Conservation (phyloP, 371 early-diverging fungal genomes). For the Parasitella parasitica region DNA sequence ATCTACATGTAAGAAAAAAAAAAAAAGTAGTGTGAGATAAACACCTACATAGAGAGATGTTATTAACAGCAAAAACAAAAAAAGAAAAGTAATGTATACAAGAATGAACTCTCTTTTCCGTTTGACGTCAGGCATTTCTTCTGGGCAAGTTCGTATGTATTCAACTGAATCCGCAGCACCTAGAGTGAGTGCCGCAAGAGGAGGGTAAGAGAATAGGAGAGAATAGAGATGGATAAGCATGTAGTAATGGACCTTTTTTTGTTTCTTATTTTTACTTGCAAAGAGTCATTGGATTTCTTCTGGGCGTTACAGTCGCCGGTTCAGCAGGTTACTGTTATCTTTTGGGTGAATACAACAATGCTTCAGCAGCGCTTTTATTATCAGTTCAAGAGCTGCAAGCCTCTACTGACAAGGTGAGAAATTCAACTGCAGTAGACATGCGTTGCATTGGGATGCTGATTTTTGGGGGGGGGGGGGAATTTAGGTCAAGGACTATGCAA, state of each 20-base stretch:
- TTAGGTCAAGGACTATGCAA: constrained; percentile 56
- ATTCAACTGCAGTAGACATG: too few species aligned
- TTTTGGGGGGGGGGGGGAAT: neutral
- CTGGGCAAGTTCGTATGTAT: constrained; percentile 14
- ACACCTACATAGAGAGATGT: too few species aligned
- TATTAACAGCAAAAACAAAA: neutral
- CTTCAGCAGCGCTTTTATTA: constrained; percentile 66
- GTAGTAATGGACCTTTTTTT: neutral
- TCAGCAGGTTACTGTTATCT: constrained; percentile 79
- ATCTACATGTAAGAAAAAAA: neutral
- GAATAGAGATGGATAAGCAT: neutral
- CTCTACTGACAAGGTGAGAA: constrained; percentile 69
- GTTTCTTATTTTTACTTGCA: constrained; percentile 12
- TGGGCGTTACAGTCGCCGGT: constrained; percentile 77
- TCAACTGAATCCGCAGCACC: constrained; percentile 5
- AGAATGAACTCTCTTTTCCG: constrained; percentile 34
- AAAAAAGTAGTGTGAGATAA: too few species aligned
- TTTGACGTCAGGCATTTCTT: constrained; percentile 16
- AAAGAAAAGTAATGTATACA: neutral
- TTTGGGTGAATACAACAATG: constrained; percentile 78
- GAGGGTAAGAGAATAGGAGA: constrained; percentile 22
- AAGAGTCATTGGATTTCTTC: constrained; percentile 76
- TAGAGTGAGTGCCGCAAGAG: constrained; percentile 29
- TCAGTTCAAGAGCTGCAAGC: constrained; percentile 77
- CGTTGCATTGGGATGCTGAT: too few species aligned